phyloP scores from a whole-genome alignment of 192 early-diverging fungal genomes.

The Kappamyces sp. region DNA sequence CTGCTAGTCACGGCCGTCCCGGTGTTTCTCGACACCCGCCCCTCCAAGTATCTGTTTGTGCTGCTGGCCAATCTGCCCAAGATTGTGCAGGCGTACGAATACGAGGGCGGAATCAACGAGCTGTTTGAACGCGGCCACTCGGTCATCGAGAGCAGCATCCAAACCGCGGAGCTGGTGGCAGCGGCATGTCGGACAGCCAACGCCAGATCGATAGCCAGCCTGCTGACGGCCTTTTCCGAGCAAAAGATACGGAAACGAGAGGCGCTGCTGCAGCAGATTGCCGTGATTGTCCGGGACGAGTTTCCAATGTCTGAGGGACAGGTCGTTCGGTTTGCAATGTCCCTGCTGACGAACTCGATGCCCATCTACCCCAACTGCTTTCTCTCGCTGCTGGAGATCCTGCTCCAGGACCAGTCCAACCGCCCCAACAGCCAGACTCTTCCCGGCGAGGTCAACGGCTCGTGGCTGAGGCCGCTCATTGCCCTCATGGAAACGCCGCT shows the following conservation, averaged over 20 bases:
- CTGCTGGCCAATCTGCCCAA: constrained; percentile 65
- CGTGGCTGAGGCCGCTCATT: constrained; percentile 63
- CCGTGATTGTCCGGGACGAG: constrained; percentile 58
- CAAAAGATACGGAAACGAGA: constrained; percentile 59
- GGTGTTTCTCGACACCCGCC: constrained; percentile 57
- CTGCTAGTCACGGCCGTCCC: constrained; percentile 51
- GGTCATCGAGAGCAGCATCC: background rate
- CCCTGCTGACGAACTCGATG: constrained; percentile 55
- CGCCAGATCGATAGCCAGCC: constrained; percentile 50
- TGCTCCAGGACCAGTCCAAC: constrained; percentile 9
- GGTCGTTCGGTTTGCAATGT: constrained; percentile 57
- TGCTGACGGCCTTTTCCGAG: constrained; percentile 58
- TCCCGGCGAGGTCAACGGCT: constrained; percentile 50
- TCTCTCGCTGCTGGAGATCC: background rate
- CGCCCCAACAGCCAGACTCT: background rate
- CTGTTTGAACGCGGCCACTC: constrained; percentile 26
- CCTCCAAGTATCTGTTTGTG: constrained; percentile 52
- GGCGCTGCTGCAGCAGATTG: constrained; percentile 59
- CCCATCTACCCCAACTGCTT: constrained; percentile 20
- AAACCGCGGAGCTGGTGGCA: constrained; percentile 38
- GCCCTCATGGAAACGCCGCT: constrained; percentile 57
- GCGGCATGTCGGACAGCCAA: constrained; percentile 46
- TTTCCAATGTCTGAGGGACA: constrained; percentile 56
- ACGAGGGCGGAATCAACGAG: constrained; percentile 19
- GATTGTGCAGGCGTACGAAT: constrained; percentile 60